Conservation (phyloP, 192 early-diverging fungal species). For the Kickxella alabastrina region DNA sequence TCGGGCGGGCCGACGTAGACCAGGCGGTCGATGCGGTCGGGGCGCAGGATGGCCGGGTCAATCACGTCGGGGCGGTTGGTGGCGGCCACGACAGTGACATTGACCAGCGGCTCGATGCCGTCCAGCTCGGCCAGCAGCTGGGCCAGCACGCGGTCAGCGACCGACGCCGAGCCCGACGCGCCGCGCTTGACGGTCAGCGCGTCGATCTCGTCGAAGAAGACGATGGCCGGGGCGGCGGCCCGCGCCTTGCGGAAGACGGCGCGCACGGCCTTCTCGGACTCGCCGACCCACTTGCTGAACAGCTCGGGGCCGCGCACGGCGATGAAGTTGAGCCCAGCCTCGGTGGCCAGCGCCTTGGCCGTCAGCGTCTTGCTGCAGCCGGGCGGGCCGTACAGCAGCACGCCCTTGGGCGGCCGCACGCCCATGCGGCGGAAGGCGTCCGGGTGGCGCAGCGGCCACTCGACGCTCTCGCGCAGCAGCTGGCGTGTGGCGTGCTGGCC, state of each 20-base stretch:
- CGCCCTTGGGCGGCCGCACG: constrained; percentile 94
- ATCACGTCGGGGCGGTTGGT: constrained; percentile 98
- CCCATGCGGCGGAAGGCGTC: constrained; percentile 84
- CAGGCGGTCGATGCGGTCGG: constrained; percentile 92
- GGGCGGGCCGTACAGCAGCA: constrained; percentile 96
- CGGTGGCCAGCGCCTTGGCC: constrained; percentile 96
- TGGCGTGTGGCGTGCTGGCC: constrained; percentile 91
- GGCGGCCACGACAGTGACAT: constrained; percentile 96
- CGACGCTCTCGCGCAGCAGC: constrained; percentile 88
- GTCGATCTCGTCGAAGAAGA: constrained; percentile 99
- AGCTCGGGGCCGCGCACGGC: constrained; percentile 98
- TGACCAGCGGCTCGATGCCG: constrained; percentile 90
- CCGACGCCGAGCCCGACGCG: constrained; percentile 68
- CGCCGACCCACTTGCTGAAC: constrained; percentile 99
- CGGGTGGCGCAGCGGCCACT: constrained; percentile 97
- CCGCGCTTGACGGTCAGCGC: constrained; percentile 85
- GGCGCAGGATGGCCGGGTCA: constrained; percentile 86
- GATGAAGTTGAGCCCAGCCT: constrained; percentile 94
- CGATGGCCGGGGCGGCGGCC: constrained; percentile 89
- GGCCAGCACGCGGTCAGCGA: constrained; percentile 90
- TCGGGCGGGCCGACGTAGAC: constrained; percentile 94
- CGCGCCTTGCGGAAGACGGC: constrained; percentile 94
- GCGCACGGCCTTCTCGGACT: constrained; percentile 93
- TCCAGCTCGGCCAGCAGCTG: constrained; percentile 94
- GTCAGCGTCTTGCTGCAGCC: constrained; percentile 98